Evolutionary conservation across 495 filamentous ascomycete species (phyloP), one percentile per base, ranked within the genome.

Genomic region (Jackrogersella multiformis): DNA sequence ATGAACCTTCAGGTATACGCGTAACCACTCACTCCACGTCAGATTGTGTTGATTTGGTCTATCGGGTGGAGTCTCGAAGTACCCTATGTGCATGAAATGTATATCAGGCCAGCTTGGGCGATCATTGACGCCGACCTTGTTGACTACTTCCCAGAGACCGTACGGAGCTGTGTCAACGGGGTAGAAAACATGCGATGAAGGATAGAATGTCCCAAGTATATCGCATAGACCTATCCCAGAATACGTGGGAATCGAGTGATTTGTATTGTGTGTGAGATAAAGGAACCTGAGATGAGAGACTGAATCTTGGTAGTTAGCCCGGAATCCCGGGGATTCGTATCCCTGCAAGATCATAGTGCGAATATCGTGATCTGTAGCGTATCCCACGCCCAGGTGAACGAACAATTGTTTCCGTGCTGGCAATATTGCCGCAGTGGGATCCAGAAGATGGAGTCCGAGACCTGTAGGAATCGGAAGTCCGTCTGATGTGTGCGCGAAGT

Each of bases 251-350:
- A 26, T 36, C 5, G 35, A 10, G 23, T 35, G 18, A 5, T 48
- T 35, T 15, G 49, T 46, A 20, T 60, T 51, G 13, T 66, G 64
- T 5, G 74, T 75, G 39, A 72, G 53, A 42, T 77, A 80, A 4
- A 80, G 69, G 48, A 72, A 79, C 15, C 42, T 56, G 38, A 80
- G 63, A 49, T 74, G 70, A 32, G 54, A 32, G 4, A 61, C 54
- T 4, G 75, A 77, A 15, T 34, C 20, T 44, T 62, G 8, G 9
- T 69, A 21, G 34, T 26, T 21, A 8, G 75, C 53, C 13, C 16
- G 5, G 4, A 2, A 5, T 0, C 0, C 16, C 10, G 9, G 46
- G 53, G 3, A 18, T 63, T 35, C 1, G 39, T 71, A 67, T 53
- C 1, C 15, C 16, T n/a, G 24, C 3, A 68, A 30, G 2, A 68